Evolutionary conservation across 2,329 filamentous ascomycete species (phyloP), one percentile per base, ranked within the genome.

Genomic region (Penicillium aurantiogriseum): DNA sequence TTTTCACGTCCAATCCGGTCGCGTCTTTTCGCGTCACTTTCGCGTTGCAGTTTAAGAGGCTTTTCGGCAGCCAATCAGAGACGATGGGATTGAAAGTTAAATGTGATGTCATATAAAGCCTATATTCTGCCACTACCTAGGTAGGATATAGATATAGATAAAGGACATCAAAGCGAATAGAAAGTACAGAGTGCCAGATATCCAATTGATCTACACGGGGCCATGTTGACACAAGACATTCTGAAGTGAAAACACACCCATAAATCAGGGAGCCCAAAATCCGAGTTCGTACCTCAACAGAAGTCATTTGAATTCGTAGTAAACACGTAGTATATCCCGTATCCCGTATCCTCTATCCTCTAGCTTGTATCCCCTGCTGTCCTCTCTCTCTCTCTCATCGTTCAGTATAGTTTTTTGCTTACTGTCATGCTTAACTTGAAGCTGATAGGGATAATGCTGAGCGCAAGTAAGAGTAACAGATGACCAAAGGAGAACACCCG

Each of bases 21-120:
- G 47, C 54, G 39, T 58, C 33, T 23, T 57, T 47, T 58, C 54
- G 51, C 56, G 52, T 60, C 25, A 54, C 55, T 58, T 68, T 58
- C 56, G 56, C 56, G 56, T 58, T 42, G 19, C 21, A 21, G 29
- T 4, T 51, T 15, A 29, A 40, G 35, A 25, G 15, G 9, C 10
- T 49, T 35, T 27, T 11, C 9, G 9, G 9, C 8, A 39, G 33
- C 54, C 54, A 56, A 56, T 56, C 54, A 52, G 23, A 46, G 43
- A 8, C 2, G 17, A 29, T 4, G 10, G 5, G 3, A 8, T 4
- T 11, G 19, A 36, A 35, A 47, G 21, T 36, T 31, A 47, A 35
- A 47, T 25, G 19, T 47, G 45, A 47, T 47, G 45, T 46, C 44
- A 46, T 46, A 21, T 44, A n/a, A 13, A 3, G 11, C 19, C 21